Base-by-base conservation (phyloP, 73 alveolate genomes). In the Paramecium primaurelia region DNA sequence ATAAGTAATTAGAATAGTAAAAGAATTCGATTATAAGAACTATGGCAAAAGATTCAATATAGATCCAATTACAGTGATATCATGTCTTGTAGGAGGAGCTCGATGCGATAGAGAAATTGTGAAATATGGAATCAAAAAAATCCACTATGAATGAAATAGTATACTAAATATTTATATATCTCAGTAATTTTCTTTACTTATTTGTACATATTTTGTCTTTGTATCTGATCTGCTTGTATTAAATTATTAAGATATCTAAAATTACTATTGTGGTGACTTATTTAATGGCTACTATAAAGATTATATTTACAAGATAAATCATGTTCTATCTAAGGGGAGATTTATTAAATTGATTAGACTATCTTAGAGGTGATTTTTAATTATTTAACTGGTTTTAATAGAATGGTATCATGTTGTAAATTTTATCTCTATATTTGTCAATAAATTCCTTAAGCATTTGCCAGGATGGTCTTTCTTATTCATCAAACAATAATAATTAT, bases 101-200 rank as follows among this genome's bases (percentile, higher is more conserved):
- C 6, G 69, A 40, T 80, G 91, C 28, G 91, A 80, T 80, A 80
- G 91, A 32, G 91, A 80, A 80, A 80, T 80, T 25, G 91, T 80
- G 2, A 80, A 80, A 47, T 44, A 80, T 45, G 91, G 91, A 9
- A 42, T 80, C 2, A 80, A 80, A 58, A 80, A 80, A 45, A 80
- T 45, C 45, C 30, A 71, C 25, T 28, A 26, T 64, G 38, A 64
- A 25, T 64, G 83, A 64, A 26, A 54, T 54, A 47, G 59, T 59
- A 26, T 64, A 64, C 14, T 12, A 9, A n/a, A 54, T 54, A n/a
- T 54, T 54, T 54, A 54, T 54, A 64, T 30, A 64, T 64, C 12
- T 64, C 83, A 64, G 47, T 64, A 64, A 34, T 64, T 64, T 18
- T 64, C 83, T 26, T 25, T 64, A 64, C 83, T 30, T 9, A 64